A percentile compares a stretch with the other conserved stretches of the same genome.
Conservation (phyloP, 2,329 filamentous ascomycete species). For the Exophiala alcalophila region DNA sequence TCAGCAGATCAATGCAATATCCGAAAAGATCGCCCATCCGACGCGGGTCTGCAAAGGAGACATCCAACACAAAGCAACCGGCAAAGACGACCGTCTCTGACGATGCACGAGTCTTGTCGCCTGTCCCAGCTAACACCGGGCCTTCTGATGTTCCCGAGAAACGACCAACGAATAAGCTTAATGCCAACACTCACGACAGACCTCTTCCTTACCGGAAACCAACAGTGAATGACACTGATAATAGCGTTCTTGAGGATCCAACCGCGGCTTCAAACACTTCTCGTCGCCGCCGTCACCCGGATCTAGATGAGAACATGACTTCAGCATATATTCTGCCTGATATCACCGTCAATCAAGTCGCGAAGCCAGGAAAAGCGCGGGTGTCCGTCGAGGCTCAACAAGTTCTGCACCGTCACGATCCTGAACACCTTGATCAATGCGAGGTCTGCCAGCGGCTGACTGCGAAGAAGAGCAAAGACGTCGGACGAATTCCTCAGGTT, state of each 20-base stretch:
- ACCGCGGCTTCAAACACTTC: constrained; percentile 48
- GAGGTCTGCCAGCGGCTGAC: constrained; percentile 53
- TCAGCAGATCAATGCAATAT: constrained; percentile 28
- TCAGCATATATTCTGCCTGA: constrained; percentile 64
- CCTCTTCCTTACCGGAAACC: constrained; percentile 19
- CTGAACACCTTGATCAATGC: constrained; percentile 55
- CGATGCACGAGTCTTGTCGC: constrained; percentile 28
- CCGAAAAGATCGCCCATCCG: constrained; percentile 17
- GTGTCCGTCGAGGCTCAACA: constrained; percentile 42
- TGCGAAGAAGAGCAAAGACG: constrained; percentile 34
- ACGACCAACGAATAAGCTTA: constrained; percentile 8
- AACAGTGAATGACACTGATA: constrained; percentile 26
- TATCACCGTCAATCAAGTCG: constrained; percentile 50
- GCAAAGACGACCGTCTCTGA: constrained; percentile 25
- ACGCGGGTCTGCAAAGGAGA: constrained; percentile 15
- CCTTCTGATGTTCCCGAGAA: constrained; percentile 16
- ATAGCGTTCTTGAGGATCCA: constrained; percentile 26
- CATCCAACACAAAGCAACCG: constrained; percentile 15
- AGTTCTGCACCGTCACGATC: constrained; percentile 43
- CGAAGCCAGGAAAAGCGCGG: constrained; percentile 31
- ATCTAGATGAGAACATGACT: constrained; percentile 54
- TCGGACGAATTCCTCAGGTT: constrained; percentile 29
- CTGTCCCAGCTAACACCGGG: constrained; percentile 11
- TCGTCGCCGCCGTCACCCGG: constrained; percentile 49
- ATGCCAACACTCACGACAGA: constrained; percentile 10